These are phyloP conservation scores for Dactylonectria estremocensis DNA, from an alignment of 2,329 filamentous ascomycete species.

Conservation along the genomic window DNA sequence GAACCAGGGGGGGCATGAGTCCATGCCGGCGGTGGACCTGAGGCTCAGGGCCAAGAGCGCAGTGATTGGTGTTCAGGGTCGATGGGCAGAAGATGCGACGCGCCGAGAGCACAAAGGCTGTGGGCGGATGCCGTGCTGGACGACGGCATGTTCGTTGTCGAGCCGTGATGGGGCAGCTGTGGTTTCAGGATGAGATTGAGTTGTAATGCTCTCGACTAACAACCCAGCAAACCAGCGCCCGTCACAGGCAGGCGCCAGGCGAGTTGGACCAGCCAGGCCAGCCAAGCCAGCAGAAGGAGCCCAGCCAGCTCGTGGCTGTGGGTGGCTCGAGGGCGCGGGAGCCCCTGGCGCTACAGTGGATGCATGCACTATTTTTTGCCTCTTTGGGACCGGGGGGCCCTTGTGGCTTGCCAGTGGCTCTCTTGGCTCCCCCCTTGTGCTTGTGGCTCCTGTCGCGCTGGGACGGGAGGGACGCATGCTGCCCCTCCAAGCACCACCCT, in stretches of 20 bases:
- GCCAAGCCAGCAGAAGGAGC: neutral
- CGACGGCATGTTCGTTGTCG: slow-evolving; percentile 34
- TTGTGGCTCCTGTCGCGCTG: slow-evolving; percentile 13
- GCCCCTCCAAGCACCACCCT: neutral
- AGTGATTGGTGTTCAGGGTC: slow-evolving; percentile 42
- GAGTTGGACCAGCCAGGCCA: slow-evolving; percentile 14
- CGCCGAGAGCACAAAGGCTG: slow-evolving; percentile 42
- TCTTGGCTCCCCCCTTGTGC: neutral
- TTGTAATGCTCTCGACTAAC: slow-evolving; percentile 43
- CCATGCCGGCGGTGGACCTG: slow-evolving; percentile 42
- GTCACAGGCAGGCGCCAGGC: too few relatives aligned
- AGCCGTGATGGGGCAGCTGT: slow-evolving; percentile 43
- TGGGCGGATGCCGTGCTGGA: slow-evolving; percentile 31
- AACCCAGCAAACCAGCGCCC: slow-evolving; percentile 9
- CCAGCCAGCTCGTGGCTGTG: slow-evolving; percentile 17
- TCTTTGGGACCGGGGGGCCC: slow-evolving; percentile 11
- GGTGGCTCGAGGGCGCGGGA: slow-evolving; percentile 8
- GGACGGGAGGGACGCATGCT: slow-evolving; percentile 13
- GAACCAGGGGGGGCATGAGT: slow-evolving; percentile 36
- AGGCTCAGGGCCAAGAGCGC: slow-evolving; percentile 25
- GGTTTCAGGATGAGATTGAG: slow-evolving; percentile 49
- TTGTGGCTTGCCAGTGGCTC: slow-evolving; percentile 14
- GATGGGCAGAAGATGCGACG: slow-evolving; percentile 43
- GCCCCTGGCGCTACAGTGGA: slow-evolving; percentile 27
- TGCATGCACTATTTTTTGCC: slow-evolving; percentile 33